Conservation (phyloP, 169 alveolate genomes). For the Cryptosporidium muris region DNA sequence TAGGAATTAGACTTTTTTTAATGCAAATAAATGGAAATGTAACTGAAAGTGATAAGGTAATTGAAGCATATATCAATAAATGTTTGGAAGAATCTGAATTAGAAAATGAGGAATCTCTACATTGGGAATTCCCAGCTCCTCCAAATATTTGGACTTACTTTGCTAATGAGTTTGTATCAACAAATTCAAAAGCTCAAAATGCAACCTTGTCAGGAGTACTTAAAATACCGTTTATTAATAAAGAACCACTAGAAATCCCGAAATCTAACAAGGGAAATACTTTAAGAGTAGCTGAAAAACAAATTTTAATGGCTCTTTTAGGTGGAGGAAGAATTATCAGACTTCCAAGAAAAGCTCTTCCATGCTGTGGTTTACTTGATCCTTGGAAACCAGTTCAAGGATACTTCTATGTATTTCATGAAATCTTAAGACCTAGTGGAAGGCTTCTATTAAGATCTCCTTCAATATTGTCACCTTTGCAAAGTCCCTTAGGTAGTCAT, state of each 20-base stretch:
- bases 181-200: background rate
- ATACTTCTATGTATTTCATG: slow-evolving; percentile 64
- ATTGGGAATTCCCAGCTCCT: slow-evolving; percentile 67
- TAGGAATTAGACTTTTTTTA: slow-evolving; percentile 49
- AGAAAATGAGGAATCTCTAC: slow-evolving; percentile 11
- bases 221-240: background rate
- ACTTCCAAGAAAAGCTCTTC: slow-evolving; percentile 45
- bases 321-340: slow-evolving; percentile 64
- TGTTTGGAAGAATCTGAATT: slow-evolving; percentile 51
- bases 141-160: slow-evolving; percentile 66
- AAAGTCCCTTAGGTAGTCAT: slow-evolving; percentile 56
- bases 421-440: slow-evolving; percentile 68
- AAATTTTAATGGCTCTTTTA: slow-evolving; percentile 53
- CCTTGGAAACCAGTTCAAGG: slow-evolving; percentile 62
- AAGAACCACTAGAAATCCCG: background rate
- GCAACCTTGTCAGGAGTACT: background rate
- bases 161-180: background rate
- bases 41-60: background rate
- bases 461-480: slow-evolving; percentile 40
- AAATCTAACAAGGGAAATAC: slow-evolving; percentile 47
- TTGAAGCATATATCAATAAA: slow-evolving; percentile 47
- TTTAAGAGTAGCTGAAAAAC: slow-evolving; percentile 47
- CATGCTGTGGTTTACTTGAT: slow-evolving; percentile 66
- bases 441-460: slow-evolving; percentile 53
- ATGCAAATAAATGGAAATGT: background rate